A percentile compares a stretch with the other conserved stretches of the same genome.
Conservation (phyloP, 176 grass and related monocot species). For the Melocanna baccifera region DNA sequence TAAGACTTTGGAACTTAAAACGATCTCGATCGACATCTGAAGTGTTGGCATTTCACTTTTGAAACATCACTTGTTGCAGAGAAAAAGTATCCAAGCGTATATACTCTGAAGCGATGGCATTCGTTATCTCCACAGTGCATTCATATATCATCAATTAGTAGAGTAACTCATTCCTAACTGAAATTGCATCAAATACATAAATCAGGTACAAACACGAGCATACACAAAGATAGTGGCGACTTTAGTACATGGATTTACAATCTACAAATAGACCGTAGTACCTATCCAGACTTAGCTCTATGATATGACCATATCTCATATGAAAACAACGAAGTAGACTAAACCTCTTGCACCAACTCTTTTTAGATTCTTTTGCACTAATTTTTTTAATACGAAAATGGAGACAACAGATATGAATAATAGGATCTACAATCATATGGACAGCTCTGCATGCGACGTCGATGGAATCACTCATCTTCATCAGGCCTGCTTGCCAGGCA, state of each 20-base stretch:
- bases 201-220: not conserved
- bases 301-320: not conserved
- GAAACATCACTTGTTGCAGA: not conserved
- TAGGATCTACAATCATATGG: not conserved
- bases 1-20: not conserved
- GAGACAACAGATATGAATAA: not conserved
- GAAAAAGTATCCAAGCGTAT: not conserved
- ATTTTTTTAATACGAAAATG: not conserved
- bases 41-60: not conserved
- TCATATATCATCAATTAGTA: not conserved
- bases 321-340: not conserved
- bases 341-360: not conserved
- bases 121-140: not conserved
- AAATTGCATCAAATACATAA: not conserved
- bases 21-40: not conserved
- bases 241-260: not conserved
- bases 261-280: not conserved
- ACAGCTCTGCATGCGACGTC: not conserved
- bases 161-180: no score
- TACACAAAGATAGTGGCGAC: not conserved
- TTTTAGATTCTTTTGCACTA: not conserved
- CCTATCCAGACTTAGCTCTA: not conserved
- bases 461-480: conserved; percentile 43
- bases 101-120: not conserved
- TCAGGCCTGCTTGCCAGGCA: conserved; percentile 68